Base-by-base conservation (phyloP, 1,139 yeast genomes). In the Protomyces lactucae-debilis region DNA sequence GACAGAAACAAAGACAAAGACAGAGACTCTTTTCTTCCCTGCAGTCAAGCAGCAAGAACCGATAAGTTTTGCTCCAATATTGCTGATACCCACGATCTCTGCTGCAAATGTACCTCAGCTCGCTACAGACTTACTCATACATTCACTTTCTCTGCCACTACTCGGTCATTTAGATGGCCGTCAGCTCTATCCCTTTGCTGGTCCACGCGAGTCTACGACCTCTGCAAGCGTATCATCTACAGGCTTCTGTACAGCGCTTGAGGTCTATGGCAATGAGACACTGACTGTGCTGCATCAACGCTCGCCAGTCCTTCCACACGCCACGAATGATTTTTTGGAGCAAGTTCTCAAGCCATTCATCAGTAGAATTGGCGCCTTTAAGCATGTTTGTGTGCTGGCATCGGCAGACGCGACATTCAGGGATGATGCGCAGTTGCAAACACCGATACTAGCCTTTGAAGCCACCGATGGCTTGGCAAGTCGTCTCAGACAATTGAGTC, bases 91-190 rank as follows among this genome's bases (percentile, higher is more conserved):
- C 0, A 76, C 92, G 0, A 88, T 93, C 0, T 85, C 97, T 2
- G 82, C 90, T 18, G 98, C 96, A 4, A 93, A 92, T 72, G 87
- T 91, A 2, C 96, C 98, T 0, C 99, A 93, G 74, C 77, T 92
- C 63, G 77, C 95, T 0, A 76, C 83, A 4, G 98, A 92, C 74
- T 78, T 92, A 48, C 76, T 93, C 51, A 77, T 91, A 18, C 88
- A 87, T 71, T 85, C 87, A 1, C 76, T 81, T 43, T 79, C 78
- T 1, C 82, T 87, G 65, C 68, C 75, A 61, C 81, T 80, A 57
- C 77, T 86, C 4, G 84, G 83, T 3, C 73, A 81, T 23, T 75
- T 91, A 40, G 86, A 87, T 71, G 85, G 84, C 61, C 74, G 77
- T 3, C 83, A 79, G 70, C 74, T 91, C 28, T 88, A 88, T 71